Evolutionary conservation across 306 rosid species (phyloP), one percentile per base, ranked within the genome.

Genomic region (Lotus japonicus): DNA sequence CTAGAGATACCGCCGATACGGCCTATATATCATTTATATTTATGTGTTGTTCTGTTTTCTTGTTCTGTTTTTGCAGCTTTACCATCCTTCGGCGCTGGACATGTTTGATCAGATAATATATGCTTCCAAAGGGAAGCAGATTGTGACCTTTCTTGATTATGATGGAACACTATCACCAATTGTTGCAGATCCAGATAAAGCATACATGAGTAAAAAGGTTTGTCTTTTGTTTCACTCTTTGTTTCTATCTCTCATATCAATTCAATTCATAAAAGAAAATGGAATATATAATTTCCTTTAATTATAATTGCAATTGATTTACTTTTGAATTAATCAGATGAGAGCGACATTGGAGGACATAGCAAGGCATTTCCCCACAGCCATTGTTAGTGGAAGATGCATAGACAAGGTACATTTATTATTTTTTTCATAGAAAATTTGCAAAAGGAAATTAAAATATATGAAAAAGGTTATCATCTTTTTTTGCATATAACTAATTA

Each of bases 141-240:
- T 94, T 19, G 86, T 88, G 3, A 67, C 84, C 66, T 94, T 94
- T 77, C 88, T 94, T 57, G 98, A 94, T 73, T 94, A 94, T 6
- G 97, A 94, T 62, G 98, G 98, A 31, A 94, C 98, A 28, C 98
- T 94, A 35, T 90, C 98, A 1, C 98, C 98, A 31, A 94, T 94
- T 49, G 98, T 94, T n/a, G 79, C 86, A 63, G 89, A 94, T 75
- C 98, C 98, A 4, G 95, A 90, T 72, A 73, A 71, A 80, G 98
- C 98, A 33, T 86, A 82, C 78, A 94, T 94, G 96, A 85, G 84
- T 33, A 71, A 70, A 61, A 83, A 90, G 98, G 98, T 94, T 44
- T 51, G 1, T 3, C 11, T 31, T 75, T 33, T 58, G 11, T 61
- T 46, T n/a, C n/a, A n/a, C 16, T 76, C 23, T 50, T 3, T 4